Evolutionary conservation across 2,329 filamentous ascomycete genomes (phyloP), one percentile per base, ranked within the genome.

Genomic region (Fusarium miscanthi): DNA sequence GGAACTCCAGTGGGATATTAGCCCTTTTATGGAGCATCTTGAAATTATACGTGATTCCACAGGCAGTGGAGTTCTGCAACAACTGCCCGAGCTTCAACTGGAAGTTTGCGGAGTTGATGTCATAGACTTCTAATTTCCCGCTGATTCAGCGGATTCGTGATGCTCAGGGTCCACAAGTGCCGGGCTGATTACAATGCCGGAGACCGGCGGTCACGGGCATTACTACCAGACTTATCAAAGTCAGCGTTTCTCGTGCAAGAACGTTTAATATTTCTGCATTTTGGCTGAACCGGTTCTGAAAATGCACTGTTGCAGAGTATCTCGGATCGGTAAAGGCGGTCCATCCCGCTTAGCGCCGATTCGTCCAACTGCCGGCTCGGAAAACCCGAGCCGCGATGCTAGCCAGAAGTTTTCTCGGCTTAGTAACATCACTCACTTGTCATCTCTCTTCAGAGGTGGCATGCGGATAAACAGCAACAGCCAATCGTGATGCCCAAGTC

Each of bases 221-320:
- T 17, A 17, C n/a, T 17, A n/a, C 9, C 3, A 27, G 42, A 13
- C 23, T 25, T 9, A 41, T 6, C 1, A 8, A n/a, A 13, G 8
- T 6, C 13, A n/a, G 10, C 21, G 5, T 10, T n/a, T n/a, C 7
- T n/a, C 11, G 1, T 40, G 12, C 8, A 13, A 0, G 3, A n/a
- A 8, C 13, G 7, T 14, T n/a, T 13, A n/a, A n/a, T n/a, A n/a
- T 38, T 21, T 6, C 10, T 16, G 7, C 10, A 12, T 17, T 42
- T 23, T 4, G 6, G 2, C 16, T 42, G 6, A 43, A 8, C 16
- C 5, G 23, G 3, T 16, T n/a, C 13, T 8, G 13, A 30, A 30
- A 16, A 30, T 6, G 12, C 13, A 13, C 9, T 8, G 19, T n/a
- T n/a, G 19, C 25, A 46, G 3, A 21, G 43, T 21, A 46, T 49